phyloP scores from a whole-genome alignment of 2,329 filamentous ascomycete species.

The Xylaria arbuscula region DNA sequence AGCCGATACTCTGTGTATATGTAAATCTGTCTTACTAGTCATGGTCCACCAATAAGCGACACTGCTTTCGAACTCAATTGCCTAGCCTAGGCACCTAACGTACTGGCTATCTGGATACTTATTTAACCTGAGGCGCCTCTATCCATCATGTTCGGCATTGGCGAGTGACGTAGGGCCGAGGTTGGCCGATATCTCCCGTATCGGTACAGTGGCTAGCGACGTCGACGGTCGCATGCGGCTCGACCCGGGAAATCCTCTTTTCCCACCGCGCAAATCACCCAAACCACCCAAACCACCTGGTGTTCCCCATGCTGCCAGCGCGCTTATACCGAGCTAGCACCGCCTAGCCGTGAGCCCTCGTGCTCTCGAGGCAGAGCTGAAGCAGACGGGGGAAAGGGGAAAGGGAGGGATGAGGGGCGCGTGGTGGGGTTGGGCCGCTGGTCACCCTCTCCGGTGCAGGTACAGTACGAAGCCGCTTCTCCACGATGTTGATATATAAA shows the following conservation, averaged over 20 bases:
- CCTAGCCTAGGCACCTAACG: background rate
- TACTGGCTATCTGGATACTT: background rate
- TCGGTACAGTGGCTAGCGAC: conserved; percentile 41
- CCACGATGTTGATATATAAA: conserved; percentile 34
- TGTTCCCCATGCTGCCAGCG: conserved; percentile 18
- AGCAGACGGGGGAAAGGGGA: too few relatives aligned
- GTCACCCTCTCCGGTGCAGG: background rate
- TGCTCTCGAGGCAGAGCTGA: background rate
- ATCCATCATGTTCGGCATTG: conserved; percentile 11
- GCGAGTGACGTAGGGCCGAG: conserved; percentile 43
- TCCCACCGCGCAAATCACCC: conserved; percentile 32
- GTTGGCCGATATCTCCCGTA: conserved; percentile 49
- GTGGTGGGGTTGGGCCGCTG: conserved; percentile 20
- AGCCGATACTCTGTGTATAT: background rate
- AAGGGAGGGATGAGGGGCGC: background rate
- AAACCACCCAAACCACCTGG: conserved; percentile 39
- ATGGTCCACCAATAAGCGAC: conserved; percentile 32
- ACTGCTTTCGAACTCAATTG: background rate
- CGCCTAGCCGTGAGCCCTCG: conserved; percentile 3
- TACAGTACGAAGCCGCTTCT: conserved; percentile 1
- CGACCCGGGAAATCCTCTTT: conserved; percentile 53
- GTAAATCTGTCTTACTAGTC: conserved; percentile 18
- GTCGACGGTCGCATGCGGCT: conserved; percentile 31
- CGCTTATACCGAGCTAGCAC: conserved; percentile 34
- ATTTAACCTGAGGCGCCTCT: too few relatives aligned